Evolutionary conservation across 495 filamentous ascomycete species (phyloP).

Genomic region (Xylaria intraflava): DNA sequence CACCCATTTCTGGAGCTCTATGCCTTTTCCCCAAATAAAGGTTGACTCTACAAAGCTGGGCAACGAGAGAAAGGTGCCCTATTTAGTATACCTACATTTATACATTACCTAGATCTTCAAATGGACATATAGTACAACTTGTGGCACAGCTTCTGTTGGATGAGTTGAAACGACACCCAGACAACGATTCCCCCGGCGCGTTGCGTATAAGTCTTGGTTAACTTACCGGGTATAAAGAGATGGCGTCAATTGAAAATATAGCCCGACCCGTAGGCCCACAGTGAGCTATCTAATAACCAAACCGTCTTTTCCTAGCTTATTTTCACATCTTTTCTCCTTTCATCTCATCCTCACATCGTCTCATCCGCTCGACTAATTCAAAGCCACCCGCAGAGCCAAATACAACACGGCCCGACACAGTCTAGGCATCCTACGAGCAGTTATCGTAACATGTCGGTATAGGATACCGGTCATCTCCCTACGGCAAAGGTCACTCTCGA

Average conservation of each 20-base stretch:
- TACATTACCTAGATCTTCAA: no score
- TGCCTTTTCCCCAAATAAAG: no score
- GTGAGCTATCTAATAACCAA: conserved; percentile 1
- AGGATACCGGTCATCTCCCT: conserved; percentile 2
- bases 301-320: not conserved
- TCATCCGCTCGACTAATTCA: not conserved
- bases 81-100: no score
- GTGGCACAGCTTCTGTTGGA: no score
- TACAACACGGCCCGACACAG: conserved; percentile 18
- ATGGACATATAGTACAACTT: no score
- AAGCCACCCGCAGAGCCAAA: not conserved
- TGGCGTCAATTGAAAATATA: conserved; percentile 2
- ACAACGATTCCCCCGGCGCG: no score
- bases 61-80: no score
- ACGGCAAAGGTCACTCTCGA: not conserved
- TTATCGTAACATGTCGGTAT: conserved; percentile 27
- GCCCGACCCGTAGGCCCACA: conserved; percentile 3
- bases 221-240: no score
- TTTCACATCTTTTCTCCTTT: not conserved
- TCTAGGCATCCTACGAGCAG: conserved; percentile 27
- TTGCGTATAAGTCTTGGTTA: no score
- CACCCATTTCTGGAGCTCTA: no score
- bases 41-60: no score
- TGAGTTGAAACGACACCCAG: no score
- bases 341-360: not conserved